Percentiles rank a stretch among this genome's conserved stretches.
Conservation (phyloP, 768 basidiomycete genomes). For the Cubamyces lactineus region DNA sequence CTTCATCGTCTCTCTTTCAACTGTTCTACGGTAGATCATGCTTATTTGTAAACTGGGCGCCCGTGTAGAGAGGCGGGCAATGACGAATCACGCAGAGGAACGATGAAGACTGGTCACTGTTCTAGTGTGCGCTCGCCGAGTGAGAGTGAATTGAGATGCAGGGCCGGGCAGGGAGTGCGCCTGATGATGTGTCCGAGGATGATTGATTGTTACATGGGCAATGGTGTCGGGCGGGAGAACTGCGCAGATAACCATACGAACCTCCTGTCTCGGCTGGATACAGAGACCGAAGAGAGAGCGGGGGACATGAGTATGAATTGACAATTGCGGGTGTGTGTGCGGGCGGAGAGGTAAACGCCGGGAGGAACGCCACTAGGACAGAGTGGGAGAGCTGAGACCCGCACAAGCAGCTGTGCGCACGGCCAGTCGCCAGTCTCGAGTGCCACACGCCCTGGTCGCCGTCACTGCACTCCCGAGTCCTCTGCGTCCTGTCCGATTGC, state of each 20-base stretch:
- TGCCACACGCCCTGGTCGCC: no score
- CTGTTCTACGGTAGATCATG: conserved; percentile 22
- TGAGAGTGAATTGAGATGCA: background rate
- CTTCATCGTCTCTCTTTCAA: conserved; percentile 19
- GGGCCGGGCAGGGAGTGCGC: no score
- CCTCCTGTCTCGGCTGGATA: no score
- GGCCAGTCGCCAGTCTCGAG: no score
- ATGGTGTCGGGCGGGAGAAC: no score
- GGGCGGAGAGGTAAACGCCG: no score
- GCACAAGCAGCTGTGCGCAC: no score
- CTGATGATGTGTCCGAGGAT: no score
- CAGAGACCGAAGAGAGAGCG: no score
- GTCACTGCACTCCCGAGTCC: background rate
- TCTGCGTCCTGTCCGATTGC: conserved; percentile 9
- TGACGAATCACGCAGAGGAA: conserved; percentile 16
- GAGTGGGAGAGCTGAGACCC: no score
- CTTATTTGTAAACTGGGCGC: conserved; percentile 26
- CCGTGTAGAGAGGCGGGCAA: conserved; percentile 5
- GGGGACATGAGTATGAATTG: no score
- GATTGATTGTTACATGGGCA: background rate
- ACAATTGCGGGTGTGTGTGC: no score
- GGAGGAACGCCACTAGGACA: background rate
- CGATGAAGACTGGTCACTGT: conserved; percentile 10
- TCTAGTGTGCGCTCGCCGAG: background rate
- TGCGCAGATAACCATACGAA: background rate